These are phyloP conservation scores for Fusarium algeriense DNA, from an alignment of 2,329 filamentous ascomycete genomes.

Conservation along the genomic window DNA sequence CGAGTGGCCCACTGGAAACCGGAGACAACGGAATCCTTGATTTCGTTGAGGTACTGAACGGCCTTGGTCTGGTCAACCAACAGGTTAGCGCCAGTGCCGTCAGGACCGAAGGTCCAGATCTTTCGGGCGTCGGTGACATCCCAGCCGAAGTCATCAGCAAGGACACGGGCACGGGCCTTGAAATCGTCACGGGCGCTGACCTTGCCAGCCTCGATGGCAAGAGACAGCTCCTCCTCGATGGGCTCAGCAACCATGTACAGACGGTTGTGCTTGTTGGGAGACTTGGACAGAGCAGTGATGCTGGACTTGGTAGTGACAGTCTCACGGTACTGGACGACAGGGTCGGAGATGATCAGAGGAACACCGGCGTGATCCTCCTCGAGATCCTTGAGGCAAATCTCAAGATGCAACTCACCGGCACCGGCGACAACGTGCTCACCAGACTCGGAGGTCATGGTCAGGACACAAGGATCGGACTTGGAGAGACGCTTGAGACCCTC, in stretches of 20 bases:
- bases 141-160: constrained; percentile 98
- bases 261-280: constrained; percentile 99
- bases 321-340: constrained; percentile 99
- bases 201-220: constrained; percentile 91
- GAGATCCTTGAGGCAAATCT: constrained; percentile 99
- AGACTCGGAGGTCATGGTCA: constrained; percentile 88
- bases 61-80: constrained; percentile 99
- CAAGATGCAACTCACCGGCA: constrained; percentile 98
- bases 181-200: constrained; percentile 97
- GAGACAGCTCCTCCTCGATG: constrained; percentile 89
- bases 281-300: constrained; percentile 99
- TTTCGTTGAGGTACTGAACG: constrained; percentile 99
- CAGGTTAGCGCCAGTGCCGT: constrained; percentile 98
- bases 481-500: constrained; percentile 99
- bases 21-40: constrained; percentile 99
- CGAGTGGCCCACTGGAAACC: constrained; percentile 99
- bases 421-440: constrained; percentile 99
- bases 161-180: constrained; percentile 95
- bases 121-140: constrained; percentile 99
- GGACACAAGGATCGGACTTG: constrained; percentile 99
- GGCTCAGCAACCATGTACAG: constrained; percentile 95
- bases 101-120: constrained; percentile 99
- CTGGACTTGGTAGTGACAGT: constrained; percentile 85
- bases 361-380: constrained; percentile 99
- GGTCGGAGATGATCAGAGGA: constrained; percentile 96